Base-by-base conservation (phyloP, 2,329 filamentous ascomycete species). In the Pseudogymnoascus verrucosus region DNA sequence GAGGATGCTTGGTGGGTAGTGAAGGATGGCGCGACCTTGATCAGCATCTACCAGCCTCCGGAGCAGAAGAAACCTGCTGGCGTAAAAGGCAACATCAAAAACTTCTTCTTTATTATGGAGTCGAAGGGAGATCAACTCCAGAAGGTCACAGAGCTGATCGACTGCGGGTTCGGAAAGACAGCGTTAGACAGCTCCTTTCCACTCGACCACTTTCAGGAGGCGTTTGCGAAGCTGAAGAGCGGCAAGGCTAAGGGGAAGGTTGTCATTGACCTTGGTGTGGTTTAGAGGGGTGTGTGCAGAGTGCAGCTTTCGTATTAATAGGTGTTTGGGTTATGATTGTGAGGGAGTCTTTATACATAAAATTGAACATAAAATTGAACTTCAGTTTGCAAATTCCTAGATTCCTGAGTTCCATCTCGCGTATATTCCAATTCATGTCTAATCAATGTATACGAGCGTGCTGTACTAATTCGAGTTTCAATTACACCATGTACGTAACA, bases 221-320 rank as follows among this genome's bases (percentile, higher is more conserved):
- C 76, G 2, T 78, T 79, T 67, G 70, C 74, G 44, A 74, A 74
- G 21, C 51, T 78, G 37, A 74, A 75, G 40, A 69, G 71, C 36
- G 76, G 78, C 0, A 75, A 78, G 69, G 71, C 76, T 0, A 75
- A 70, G 62, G 78, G 78, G 1, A 80, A 80, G 68, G 74, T 80
- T 26, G 72, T 79, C 1, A 64, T 78, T 40, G 73, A 74, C 64
- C 64, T 74, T 23, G 59, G 59, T 31, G 59, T 61, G 3, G n/a
- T 40, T 26, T 61, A 61, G 34, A 3, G 23, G n/a, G 12, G 1
- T 40, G 11, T 6, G 37, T 61, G n/a, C 4, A 16, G 14, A 5
- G 26, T 31, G 14, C 26, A 10, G 10, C 10, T 19, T 19, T 54
- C 19, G 11, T 44, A 16, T 54, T 28, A 31, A 19, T 31, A 19